Percentiles rank a stretch among this genome's conserved stretches.
phyloP scores from a whole-genome alignment of 768 basidiomycete genomes.

The Panaeolus papilionaceus region DNA sequence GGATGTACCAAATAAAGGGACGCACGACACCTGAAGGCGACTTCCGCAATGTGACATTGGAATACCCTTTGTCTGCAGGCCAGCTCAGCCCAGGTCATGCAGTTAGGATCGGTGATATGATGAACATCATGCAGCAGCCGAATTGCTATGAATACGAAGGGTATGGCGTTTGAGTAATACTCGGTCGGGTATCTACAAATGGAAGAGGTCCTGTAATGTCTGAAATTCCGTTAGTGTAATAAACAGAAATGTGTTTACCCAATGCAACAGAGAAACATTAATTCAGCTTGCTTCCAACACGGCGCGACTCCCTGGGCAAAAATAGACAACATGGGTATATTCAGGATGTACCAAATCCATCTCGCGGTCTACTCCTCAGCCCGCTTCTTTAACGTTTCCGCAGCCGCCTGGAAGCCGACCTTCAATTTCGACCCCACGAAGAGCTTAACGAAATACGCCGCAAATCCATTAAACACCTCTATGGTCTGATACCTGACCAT shows the following conservation, averaged over 20 bases:
- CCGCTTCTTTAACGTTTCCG: conserved; percentile 58
- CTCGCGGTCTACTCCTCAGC: conserved; percentile 41
- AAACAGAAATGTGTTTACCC: too few species aligned
- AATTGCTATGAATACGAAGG: conserved; percentile 32
- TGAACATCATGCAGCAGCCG: conserved; percentile 30
- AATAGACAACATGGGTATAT: not conserved
- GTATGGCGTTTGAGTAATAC: not conserved
- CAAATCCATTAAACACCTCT: conserved; percentile 62
- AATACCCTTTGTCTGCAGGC: conserved; percentile 30
- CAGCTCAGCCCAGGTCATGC: conserved; percentile 26
- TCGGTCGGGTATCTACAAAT: too few species aligned
- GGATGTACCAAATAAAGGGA: conserved; percentile 38
- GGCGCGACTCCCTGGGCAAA: not conserved
- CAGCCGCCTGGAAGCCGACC: conserved; percentile 58
- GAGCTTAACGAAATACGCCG: conserved; percentile 59
- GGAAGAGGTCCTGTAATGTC: too few species aligned
- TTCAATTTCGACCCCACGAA: conserved; percentile 49
- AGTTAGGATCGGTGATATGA: conserved; percentile 30
- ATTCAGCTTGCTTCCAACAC: not conserved
- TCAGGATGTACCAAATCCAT: not conserved
- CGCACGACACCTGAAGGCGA: conserved; percentile 32
- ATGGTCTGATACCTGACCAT: conserved; percentile 68
- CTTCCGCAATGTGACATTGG: conserved; percentile 35
- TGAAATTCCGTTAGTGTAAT: too few species aligned
- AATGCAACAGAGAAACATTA: too few species aligned